Evolutionary conservation across 1,139 yeast genomes (phyloP).

Genomic region (Casaregolazyma lundiana): DNA sequence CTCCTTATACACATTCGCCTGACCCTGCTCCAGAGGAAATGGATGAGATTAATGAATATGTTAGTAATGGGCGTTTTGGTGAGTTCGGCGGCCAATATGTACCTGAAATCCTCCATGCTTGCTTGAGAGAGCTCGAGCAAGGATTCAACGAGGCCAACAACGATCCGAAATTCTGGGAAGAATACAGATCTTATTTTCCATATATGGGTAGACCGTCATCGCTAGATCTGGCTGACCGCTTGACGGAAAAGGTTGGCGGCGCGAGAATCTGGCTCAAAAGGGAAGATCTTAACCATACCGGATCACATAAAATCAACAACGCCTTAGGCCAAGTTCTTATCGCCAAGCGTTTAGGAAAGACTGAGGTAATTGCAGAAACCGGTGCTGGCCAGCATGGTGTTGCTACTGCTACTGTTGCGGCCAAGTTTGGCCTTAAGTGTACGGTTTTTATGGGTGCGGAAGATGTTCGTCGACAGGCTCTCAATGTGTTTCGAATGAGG

Average conservation of each 20-base stretch:
- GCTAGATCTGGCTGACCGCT: slow-evolving; percentile 84
- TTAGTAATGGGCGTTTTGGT: slow-evolving; percentile 54
- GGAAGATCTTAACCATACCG: slow-evolving; percentile 97
- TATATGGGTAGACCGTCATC: slow-evolving; percentile 97
- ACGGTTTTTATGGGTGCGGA: slow-evolving; percentile 99
- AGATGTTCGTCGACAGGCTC: slow-evolving; percentile 97
- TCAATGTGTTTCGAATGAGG: slow-evolving; percentile 95
- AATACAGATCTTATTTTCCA: slow-evolving; percentile 72
- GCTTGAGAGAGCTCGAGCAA: slow-evolving; percentile 79
- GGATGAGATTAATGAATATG: slow-evolving; percentile 18
- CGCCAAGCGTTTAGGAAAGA: slow-evolving; percentile 90
- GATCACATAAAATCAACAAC: slow-evolving; percentile 95
- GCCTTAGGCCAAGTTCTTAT: slow-evolving; percentile 92
- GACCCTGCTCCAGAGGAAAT: neutral
- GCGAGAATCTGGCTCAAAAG: slow-evolving; percentile 97
- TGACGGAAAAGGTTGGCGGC: slow-evolving; percentile 88
- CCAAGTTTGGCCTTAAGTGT: slow-evolving; percentile 92
- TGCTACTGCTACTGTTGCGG: slow-evolving; percentile 98
- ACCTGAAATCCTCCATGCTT: slow-evolving; percentile 92
- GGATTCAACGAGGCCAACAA: slow-evolving; percentile 86
- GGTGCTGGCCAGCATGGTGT: slow-evolving; percentile 99
- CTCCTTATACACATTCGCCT: slow-evolving; percentile 10
- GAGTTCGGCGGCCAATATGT: slow-evolving; percentile 98
- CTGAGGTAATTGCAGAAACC: slow-evolving; percentile 90
- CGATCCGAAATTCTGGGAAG: slow-evolving; percentile 91